Evolutionary conservation across 2,329 filamentous ascomycete genomes (phyloP), one percentile per base, ranked within the genome.

Genomic region (Xylaria arbuscula): DNA sequence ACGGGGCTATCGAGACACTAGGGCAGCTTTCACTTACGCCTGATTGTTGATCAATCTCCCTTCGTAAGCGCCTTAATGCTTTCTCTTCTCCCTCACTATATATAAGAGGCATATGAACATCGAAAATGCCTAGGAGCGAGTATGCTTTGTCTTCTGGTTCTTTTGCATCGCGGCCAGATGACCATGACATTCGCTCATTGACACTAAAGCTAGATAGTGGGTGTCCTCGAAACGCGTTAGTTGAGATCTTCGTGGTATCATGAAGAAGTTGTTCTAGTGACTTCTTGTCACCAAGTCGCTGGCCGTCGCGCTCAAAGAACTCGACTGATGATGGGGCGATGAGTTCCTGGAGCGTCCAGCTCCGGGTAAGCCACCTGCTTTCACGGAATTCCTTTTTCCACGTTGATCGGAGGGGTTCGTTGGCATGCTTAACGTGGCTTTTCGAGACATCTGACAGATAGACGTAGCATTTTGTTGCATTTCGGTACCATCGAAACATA

Each of bases 91-190:
- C 57, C 15, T 61, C 50, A 11, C 63, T 42, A 5, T 66, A 24
- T n/a, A n/a, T n/a, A n/a, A n/a, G n/a, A n/a, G n/a, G n/a, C n/a
- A n/a, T n/a, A n/a, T n/a, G n/a, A n/a, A 55, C 34, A 22, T 51
- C 32, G 15, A 73, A 73, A 8, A 73, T 67, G 10, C 72, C 69
- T 1, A 71, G 24, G 0, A 74, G 60, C 1, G 70, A 68, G 57
- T 74, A 74, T 11, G 66, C 67, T 48, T 64, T 66, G 24, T 73
- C 70, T 60, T 74, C 72, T 42, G 54, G 57, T 2, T 55, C 53
- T 34, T 62, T 72, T 7, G 70, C 70, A n/a, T 62, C 24, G 17
- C 71, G 67, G 22, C 24, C 9, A 1, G 17, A 1, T 17, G 51
- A 55, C 62, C 66, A 68, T 11, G 57, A 58, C 40, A 68, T 62